A percentile compares a stretch with the other conserved stretches of the same genome.
Conservation (phyloP, 495 filamentous ascomycete species). For the Hypoxylon trugodes region DNA sequence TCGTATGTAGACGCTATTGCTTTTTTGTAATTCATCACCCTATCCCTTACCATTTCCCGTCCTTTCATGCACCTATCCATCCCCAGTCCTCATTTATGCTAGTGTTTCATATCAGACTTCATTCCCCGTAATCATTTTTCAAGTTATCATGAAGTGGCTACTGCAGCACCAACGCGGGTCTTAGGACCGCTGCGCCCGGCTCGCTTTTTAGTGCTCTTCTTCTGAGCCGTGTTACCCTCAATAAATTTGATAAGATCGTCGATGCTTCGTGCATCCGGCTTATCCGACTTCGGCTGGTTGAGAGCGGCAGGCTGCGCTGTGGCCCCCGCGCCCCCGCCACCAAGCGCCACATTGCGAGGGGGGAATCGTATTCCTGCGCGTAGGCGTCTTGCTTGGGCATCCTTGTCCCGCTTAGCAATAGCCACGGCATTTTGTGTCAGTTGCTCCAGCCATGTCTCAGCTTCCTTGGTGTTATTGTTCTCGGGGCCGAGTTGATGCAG, state of each 20-base stretch:
- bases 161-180: slow-evolving; percentile 61
- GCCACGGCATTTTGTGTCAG: slow-evolving; percentile 93
- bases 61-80: slow-evolving; percentile 4
- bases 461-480: slow-evolving; percentile 95
- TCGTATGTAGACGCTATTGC: background rate
- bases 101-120: background rate
- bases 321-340: slow-evolving; percentile 41
- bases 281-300: slow-evolving; percentile 32
- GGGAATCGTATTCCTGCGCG: slow-evolving; percentile 59
- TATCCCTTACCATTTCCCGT: background rate
- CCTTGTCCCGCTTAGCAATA: slow-evolving; percentile 90
- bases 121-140: slow-evolving; percentile 10
- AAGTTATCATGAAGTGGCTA: slow-evolving; percentile 3
- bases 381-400: slow-evolving; percentile 74
- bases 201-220: slow-evolving; percentile 75
- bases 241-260: slow-evolving; percentile 90
- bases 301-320: slow-evolving; percentile 34
- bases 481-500: slow-evolving; percentile 80
- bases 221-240: slow-evolving; percentile 72
- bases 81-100: slow-evolving; percentile 1
- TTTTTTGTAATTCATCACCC: too few relatives aligned
- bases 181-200: slow-evolving; percentile 74
- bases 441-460: slow-evolving; percentile 93
- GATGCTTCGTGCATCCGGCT: slow-evolving; percentile 76
- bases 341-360: slow-evolving; percentile 60